Conservation (phyloP, 768 basidiomycete genomes). For the Mycena floridula region DNA sequence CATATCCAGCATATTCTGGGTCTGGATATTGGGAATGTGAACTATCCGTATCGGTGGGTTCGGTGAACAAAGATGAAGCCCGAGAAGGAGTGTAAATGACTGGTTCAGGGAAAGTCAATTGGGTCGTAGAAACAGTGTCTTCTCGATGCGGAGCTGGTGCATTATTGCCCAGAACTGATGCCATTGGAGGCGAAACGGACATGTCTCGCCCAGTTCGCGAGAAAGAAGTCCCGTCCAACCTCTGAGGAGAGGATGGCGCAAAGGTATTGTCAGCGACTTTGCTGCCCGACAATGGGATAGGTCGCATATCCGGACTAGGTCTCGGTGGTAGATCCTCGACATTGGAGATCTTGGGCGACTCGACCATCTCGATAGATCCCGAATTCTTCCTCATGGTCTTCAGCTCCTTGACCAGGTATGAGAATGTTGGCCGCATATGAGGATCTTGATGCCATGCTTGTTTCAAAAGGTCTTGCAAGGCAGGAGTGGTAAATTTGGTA, state of each 20-base stretch:
- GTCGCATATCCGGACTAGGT: conserved; percentile 37
- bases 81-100: conserved; percentile 30
- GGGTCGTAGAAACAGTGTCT: conserved; percentile 24
- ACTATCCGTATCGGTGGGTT: conserved; percentile 16
- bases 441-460: conserved; percentile 55
- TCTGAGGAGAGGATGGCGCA: conserved; percentile 5
- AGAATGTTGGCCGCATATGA: conserved; percentile 45
- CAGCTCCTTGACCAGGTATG: conserved; percentile 37
- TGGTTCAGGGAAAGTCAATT: conserved; percentile 30
- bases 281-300: conserved; percentile 22
- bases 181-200: conserved; percentile 3
- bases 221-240: conserved; percentile 8
- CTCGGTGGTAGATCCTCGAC: conserved; percentile 13
- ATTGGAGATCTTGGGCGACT: conserved; percentile 22
- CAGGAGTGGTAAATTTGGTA: conserved; percentile 24
- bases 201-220: conserved; percentile 20
- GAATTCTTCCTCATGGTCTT: conserved; percentile 36
- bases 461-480: conserved; percentile 38
- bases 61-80: conserved; percentile 23
- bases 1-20: conserved; percentile 26
- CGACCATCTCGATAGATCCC: conserved; percentile 23
- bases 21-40: conserved; percentile 7
- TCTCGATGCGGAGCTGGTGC: conserved; percentile 22
- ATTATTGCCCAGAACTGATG: conserved; percentile 2
- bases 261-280: not conserved